A percentile compares a stretch with the other conserved stretches of the same genome.
Conservation (phyloP, 169 alveolate species). For the Plasmodium inui region DNA sequence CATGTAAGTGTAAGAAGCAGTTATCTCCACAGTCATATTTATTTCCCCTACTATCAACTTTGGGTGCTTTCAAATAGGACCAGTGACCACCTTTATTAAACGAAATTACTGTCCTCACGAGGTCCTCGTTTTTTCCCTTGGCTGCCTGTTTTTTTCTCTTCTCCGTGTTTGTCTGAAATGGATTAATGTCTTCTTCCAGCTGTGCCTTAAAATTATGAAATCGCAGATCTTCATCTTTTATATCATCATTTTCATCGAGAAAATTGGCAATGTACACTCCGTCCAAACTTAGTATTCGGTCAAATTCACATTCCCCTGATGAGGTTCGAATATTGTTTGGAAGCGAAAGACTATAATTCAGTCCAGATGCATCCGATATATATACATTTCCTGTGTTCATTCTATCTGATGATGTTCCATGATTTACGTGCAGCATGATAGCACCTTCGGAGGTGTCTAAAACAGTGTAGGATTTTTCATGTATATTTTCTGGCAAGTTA, state of each 20-base stretch:
- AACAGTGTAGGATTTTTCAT: conserved; percentile 94
- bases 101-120: conserved; percentile 93
- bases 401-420: conserved; percentile 89
- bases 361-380: conserved; percentile 95
- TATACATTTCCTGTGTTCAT: conserved; percentile 95
- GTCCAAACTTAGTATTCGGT: conserved; percentile 94
- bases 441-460: conserved; percentile 97
- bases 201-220: conserved; percentile 69
- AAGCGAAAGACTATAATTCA: conserved; percentile 92
- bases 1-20: conserved; percentile 96
- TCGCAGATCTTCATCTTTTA: conserved; percentile 30
- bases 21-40: conserved; percentile 92
- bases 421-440: conserved; percentile 97
- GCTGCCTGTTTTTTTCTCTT: conserved; percentile 78
- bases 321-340: conserved; percentile 92
- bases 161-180: conserved; percentile 78
- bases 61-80: conserved; percentile 96
- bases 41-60: conserved; percentile 93
- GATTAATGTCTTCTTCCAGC: conserved; percentile 77
- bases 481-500: conserved; percentile 92
- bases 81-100: conserved; percentile 98
- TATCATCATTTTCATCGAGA: conserved; percentile 86
- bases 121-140: conserved; percentile 82
- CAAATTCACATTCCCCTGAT: conserved; percentile 96
- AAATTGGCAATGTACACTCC: conserved; percentile 97